Evolutionary conservation across 352 stramenopile species (phyloP).

Genomic region (Phytophthora fragariae): DNA sequence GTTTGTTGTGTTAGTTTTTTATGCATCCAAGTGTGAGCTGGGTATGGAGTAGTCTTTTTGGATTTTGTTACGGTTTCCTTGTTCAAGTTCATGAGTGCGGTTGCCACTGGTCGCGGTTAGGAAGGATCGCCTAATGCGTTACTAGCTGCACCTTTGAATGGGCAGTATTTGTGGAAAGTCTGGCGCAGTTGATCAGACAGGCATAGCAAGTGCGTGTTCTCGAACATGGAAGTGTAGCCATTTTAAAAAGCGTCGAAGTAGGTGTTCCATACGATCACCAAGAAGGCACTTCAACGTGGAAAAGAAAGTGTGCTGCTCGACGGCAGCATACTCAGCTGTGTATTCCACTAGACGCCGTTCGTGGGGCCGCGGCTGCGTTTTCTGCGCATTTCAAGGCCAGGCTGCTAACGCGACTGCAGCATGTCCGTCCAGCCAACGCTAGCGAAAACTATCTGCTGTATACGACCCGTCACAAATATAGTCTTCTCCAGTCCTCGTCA

Average conservation of each 20-base stretch:
- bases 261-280: conserved; percentile 14
- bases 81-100: no score
- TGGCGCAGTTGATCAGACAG: background rate
- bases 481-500: background rate
- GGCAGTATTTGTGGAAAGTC: background rate
- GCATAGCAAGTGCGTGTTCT: conserved; percentile 30
- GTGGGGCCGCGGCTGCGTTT: conserved; percentile 31
- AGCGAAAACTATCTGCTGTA: background rate
- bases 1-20: no score
- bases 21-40: no score
- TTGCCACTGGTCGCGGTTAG: background rate
- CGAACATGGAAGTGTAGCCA: conserved; percentile 17
- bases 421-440: background rate
- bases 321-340: conserved; percentile 12
- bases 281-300: conserved; percentile 27
- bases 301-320: background rate
- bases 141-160: background rate
- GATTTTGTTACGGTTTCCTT: background rate
- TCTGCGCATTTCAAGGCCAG: conserved; percentile 21
- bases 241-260: conserved; percentile 16
- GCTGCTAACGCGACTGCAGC: background rate
- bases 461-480: background rate
- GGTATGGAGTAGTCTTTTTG: no score
- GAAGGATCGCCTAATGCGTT: background rate
- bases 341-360: background rate